Conservation (phyloP, 2,329 filamentous ascomycete species). For the Didymella keratinophila region DNA sequence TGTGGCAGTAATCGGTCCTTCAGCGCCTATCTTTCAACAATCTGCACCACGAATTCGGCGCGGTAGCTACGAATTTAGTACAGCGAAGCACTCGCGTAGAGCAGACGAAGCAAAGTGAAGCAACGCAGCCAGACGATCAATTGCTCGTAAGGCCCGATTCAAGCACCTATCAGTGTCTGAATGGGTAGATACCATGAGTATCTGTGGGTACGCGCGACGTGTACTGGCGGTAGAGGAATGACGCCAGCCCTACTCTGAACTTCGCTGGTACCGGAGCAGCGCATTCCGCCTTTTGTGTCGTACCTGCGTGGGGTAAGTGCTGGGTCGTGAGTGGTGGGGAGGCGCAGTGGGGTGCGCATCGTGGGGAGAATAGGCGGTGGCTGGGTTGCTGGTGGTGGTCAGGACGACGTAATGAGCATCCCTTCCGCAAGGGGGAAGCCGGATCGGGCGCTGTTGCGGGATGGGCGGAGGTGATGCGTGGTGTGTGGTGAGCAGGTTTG, state of each 20-base stretch:
- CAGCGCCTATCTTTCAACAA: neutral
- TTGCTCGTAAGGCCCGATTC: neutral
- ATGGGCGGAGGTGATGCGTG: neutral
- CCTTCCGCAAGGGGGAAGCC: conserved; percentile 14
- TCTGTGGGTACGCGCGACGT: neutral
- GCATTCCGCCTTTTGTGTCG: neutral
- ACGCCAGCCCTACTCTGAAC: too few relatives aligned
- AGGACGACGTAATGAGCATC: conserved; percentile 9
- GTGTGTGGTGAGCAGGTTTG: neutral
- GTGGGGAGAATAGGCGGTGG: neutral
- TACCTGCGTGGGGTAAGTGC: neutral
- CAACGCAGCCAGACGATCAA: neutral
- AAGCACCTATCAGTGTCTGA: neutral
- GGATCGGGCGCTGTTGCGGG: neutral
- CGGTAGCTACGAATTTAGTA: too few relatives aligned
- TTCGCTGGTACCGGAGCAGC: neutral
- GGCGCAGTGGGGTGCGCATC: too few relatives aligned
- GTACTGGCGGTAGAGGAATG: too few relatives aligned
- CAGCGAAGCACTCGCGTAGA: too few relatives aligned
- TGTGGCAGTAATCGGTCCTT: neutral
- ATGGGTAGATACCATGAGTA: neutral
- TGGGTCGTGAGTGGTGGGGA: neutral
- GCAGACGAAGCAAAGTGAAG: neutral
- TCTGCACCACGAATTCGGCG: neutral
- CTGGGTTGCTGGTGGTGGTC: neutral